A percentile compares a stretch with the other conserved stretches of the same genome.
Conservation (phyloP, 140 eudicot species). For the Senecio squalidus region DNA sequence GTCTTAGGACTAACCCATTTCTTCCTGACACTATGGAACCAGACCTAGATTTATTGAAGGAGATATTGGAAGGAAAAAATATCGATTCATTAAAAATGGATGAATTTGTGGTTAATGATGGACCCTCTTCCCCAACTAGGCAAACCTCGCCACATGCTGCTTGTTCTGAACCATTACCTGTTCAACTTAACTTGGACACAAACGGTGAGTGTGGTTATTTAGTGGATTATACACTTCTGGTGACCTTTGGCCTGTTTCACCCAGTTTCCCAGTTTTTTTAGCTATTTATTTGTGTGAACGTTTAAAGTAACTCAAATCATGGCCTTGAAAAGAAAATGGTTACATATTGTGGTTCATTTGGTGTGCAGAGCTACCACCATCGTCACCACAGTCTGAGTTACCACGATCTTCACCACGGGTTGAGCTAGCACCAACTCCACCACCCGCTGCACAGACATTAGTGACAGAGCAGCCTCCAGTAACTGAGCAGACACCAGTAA, state of each 20-base stretch:
- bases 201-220: slow-evolving; percentile 43
- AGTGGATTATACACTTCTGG: background rate
- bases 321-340: too few species aligned
- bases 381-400: too few species aligned
- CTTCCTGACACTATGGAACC: slow-evolving; percentile 44
- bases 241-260: too few species aligned
- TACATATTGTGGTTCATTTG: slow-evolving; percentile 13
- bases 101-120: slow-evolving; percentile 27
- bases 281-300: too few species aligned
- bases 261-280: too few species aligned
- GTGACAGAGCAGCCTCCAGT: too few species aligned
- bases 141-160: slow-evolving; percentile 26
- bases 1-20: slow-evolving; percentile 10
- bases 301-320: background rate
- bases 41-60: slow-evolving; percentile 31
- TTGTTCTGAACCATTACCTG: slow-evolving; percentile 24
- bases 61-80: slow-evolving; percentile 25
- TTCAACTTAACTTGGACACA: slow-evolving; percentile 16
- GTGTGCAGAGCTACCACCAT: slow-evolving; percentile 32
- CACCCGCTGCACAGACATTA: too few species aligned
- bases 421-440: too few species aligned
- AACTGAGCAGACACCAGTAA: slow-evolving; percentile 36
- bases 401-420: too few species aligned
- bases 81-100: slow-evolving; percentile 14
- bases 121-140: slow-evolving; percentile 12